Evolutionary conservation across 2,329 filamentous ascomycete species (phyloP).

Genomic region (Colletotrichum nymphaeae): DNA sequence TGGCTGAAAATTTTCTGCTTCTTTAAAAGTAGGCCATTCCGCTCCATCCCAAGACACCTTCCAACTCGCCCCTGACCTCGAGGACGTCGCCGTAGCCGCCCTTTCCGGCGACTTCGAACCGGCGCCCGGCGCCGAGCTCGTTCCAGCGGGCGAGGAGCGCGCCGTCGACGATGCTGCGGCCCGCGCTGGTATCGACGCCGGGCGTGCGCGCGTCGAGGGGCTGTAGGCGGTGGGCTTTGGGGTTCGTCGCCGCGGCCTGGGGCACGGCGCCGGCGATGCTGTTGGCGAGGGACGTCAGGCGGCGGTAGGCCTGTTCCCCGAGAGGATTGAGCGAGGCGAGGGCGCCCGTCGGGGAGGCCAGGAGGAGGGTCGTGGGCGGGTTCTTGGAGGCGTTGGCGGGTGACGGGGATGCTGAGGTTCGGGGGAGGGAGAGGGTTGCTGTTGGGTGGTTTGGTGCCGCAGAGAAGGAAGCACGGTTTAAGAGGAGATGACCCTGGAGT

Average conservation of each 20-base stretch:
- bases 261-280: slow-evolving; percentile 83
- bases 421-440: slow-evolving; percentile 80
- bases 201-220: slow-evolving; percentile 58
- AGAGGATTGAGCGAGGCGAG: slow-evolving; percentile 83
- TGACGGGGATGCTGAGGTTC: slow-evolving; percentile 53
- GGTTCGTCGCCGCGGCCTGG: slow-evolving; percentile 84
- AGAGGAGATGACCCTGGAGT: slow-evolving; percentile 85
- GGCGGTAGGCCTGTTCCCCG: slow-evolving; percentile 83
- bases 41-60: slow-evolving; percentile 70
- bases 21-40: slow-evolving; percentile 68
- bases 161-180: slow-evolving; percentile 81
- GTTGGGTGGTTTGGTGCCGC: slow-evolving; percentile 82
- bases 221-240: slow-evolving; percentile 76
- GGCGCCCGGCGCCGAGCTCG: slow-evolving; percentile 78
- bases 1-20: background rate
- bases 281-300: slow-evolving; percentile 82
- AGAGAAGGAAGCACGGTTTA: slow-evolving; percentile 90
- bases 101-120: slow-evolving; percentile 78
- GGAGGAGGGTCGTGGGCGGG: slow-evolving; percentile 64
- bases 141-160: slow-evolving; percentile 79
- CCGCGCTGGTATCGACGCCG: slow-evolving; percentile 68
- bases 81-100: slow-evolving; percentile 75
- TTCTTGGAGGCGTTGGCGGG: slow-evolving; percentile 43
- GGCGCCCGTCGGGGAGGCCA: slow-evolving; percentile 81
- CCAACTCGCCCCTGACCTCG: slow-evolving; percentile 77